phyloP scores from a whole-genome alignment of 345 rosid species.

The Eutrema yunnanense region DNA sequence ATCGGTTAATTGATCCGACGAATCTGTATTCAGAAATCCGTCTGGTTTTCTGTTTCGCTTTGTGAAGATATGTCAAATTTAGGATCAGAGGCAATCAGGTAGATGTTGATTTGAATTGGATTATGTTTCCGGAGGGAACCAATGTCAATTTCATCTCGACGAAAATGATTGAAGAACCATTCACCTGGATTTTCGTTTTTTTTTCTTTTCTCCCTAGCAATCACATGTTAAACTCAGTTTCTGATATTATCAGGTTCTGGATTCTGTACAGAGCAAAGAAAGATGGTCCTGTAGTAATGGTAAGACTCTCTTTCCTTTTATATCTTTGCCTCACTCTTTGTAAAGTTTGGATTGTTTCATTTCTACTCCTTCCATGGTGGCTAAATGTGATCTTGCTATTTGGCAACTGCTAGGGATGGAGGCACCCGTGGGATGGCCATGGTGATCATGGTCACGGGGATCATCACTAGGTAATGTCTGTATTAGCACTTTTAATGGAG shows the following conservation, averaged over 20 bases:
- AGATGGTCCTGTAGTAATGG: conserved; percentile 95
- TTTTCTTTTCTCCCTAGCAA: background rate
- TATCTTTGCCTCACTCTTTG: background rate
- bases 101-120: background rate
- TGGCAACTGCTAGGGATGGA: conserved; percentile 63
- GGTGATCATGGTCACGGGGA: conserved; percentile 74
- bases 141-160: background rate
- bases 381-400: background rate
- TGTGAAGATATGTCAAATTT: background rate
- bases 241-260: conserved; percentile 76
- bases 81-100: background rate
- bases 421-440: conserved; percentile 99
- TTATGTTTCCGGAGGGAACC: background rate
- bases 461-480: conserved; percentile 53
- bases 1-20: background rate
- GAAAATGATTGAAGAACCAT: background rate
- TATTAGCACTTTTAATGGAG: background rate
- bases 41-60: background rate
- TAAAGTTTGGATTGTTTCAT: background rate
- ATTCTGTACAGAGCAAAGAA: conserved; percentile 88
- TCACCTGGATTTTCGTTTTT: background rate
- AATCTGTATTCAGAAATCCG: background rate
- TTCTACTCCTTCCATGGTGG: background rate
- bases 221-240: background rate
- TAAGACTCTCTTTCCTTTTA: conserved; percentile 21